Evolutionary conservation across 1,284 basidiomycete genomes (phyloP), one percentile per base, ranked within the genome.

Genomic region (Moniliella sp.): DNA sequence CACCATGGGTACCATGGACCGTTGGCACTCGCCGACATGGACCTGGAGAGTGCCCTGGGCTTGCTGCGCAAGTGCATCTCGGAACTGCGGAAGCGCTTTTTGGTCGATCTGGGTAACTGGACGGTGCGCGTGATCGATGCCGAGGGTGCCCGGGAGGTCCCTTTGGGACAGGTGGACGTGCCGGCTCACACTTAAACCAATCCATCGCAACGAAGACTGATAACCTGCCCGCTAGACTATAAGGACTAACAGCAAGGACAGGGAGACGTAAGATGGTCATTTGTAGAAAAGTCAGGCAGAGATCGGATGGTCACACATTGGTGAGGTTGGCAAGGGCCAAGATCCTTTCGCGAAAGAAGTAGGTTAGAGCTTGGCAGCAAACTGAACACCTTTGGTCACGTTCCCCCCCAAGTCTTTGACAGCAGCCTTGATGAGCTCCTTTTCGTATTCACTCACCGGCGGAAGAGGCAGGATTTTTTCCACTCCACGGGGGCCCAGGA

Each of bases 101-200:
- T 61, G 18, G 73, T 91, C 34, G 74, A 74, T 38, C 75, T 82
- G 18, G 74, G 71, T 18, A 74, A 67, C 45, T 91, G 81, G 65
- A 82, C 77, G 61, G 75, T 84, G 45, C 82, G 83, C 60, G 67
- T 93, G 13, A 78, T 91, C 27, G 82, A 91, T 65, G 79, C 76
- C 61, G 74, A 86, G 52, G 86, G 86, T n/a, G n/a, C n/a, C 7
- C 21, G 21, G 21, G 8, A 23, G n/a, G 21, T 23, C 7, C 8
- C 7, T 7, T n/a, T 23, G 21, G 8, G n/a, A n/a, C 8, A 23
- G 21, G n/a, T n/a, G n/a, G 21, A 23, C 21, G n/a, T 23, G 7
- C 21, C 21, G 7, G 21, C 21, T 7, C 21, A 7, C 21, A n/a
- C 21, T 7, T 23, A n/a, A 23, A 7, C 21, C n/a, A n/a, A n/a